Evolutionary conservation across 148 eudicot genomes (phyloP).

Genomic region (Rhododendron henanense): DNA sequence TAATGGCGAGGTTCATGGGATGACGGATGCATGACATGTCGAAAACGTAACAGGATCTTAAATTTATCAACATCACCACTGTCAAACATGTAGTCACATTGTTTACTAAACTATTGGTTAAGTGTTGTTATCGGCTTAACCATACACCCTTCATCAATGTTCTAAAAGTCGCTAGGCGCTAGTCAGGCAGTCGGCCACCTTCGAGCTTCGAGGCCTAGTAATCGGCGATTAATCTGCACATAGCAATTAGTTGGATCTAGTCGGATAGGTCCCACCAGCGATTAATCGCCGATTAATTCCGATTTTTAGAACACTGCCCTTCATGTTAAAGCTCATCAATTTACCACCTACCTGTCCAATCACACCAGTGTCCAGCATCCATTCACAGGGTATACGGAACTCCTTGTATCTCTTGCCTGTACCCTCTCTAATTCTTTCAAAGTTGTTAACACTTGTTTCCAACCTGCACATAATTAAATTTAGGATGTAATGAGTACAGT

Average conservation of each 20-base stretch:
- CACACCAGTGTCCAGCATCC: constrained; percentile 70
- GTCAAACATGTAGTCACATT: neutral
- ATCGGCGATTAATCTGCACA: too few relatives aligned
- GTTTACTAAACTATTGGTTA: neutral
- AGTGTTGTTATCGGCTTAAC: constrained; percentile 2
- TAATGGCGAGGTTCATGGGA: neutral
- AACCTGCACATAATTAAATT: constrained; percentile 34
- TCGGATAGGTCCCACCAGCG: too few relatives aligned
- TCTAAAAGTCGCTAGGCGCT: too few relatives aligned
- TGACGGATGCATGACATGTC: neutral
- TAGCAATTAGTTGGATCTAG: too few relatives aligned
- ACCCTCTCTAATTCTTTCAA: constrained; percentile 65
- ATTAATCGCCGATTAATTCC: too few relatives aligned
- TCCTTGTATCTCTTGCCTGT: constrained; percentile 57
- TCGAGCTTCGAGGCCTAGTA: too few relatives aligned
- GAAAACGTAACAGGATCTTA: neutral
- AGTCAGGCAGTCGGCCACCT: too few relatives aligned
- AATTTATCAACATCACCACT: neutral
- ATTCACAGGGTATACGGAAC: constrained; percentile 64
- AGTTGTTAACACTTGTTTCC: constrained; percentile 48
- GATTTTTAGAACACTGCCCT: neutral
- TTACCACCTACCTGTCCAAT: constrained; percentile 56
- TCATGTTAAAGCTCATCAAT: constrained; percentile 6
- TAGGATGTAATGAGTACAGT: neutral
- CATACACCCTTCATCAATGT: neutral